These are phyloP conservation scores for Solioccasus polychromus DNA, from an alignment of 768 basidiomycete genomes.

Conservation along the genomic window DNA sequence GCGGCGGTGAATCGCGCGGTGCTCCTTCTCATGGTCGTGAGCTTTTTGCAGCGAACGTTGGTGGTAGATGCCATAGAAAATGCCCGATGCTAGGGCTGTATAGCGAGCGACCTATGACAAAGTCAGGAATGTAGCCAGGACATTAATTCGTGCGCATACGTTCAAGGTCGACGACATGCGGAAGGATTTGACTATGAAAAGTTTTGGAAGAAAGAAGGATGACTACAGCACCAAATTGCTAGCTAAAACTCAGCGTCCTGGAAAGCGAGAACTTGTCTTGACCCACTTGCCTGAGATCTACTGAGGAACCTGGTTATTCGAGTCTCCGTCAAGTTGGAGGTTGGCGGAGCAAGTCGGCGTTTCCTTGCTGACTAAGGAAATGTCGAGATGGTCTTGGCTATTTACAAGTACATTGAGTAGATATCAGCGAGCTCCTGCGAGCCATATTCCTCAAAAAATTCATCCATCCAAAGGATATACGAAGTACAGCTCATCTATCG, in stretches of 20 bases:
- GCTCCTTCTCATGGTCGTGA: slow-evolving; percentile 73
- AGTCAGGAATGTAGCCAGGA: slow-evolving; percentile 1
- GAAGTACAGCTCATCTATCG: too few relatives aligned
- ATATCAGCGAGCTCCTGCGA: too few relatives aligned
- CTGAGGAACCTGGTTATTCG: slow-evolving; percentile 8
- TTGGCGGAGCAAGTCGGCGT: slow-evolving; percentile 29
- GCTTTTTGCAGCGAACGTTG: slow-evolving; percentile 83
- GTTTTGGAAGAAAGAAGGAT: slow-evolving; percentile 11
- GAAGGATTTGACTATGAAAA: slow-evolving; percentile 12
- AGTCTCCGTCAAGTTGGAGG: slow-evolving; percentile 13
- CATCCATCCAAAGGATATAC: too few relatives aligned
- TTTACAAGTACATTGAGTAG: too few relatives aligned
- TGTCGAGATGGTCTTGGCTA: background rate
- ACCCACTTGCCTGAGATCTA: slow-evolving; percentile 10
- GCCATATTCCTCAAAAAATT: too few relatives aligned
- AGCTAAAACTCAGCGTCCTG: background rate
- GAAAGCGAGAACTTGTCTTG: background rate
- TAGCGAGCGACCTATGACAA: slow-evolving; percentile 82
- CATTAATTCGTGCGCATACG: slow-evolving; percentile 42
- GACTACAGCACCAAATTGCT: slow-evolving; percentile 15
- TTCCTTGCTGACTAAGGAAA: slow-evolving; percentile 30
- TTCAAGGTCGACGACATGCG: slow-evolving; percentile 76
- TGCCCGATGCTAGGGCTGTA: slow-evolving; percentile 82
- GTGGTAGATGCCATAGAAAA: slow-evolving; percentile 91
- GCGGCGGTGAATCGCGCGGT: slow-evolving; percentile 69